phyloP scores from a whole-genome alignment of 495 filamentous ascomycete species.

The Hyaloscypha variabilis region DNA sequence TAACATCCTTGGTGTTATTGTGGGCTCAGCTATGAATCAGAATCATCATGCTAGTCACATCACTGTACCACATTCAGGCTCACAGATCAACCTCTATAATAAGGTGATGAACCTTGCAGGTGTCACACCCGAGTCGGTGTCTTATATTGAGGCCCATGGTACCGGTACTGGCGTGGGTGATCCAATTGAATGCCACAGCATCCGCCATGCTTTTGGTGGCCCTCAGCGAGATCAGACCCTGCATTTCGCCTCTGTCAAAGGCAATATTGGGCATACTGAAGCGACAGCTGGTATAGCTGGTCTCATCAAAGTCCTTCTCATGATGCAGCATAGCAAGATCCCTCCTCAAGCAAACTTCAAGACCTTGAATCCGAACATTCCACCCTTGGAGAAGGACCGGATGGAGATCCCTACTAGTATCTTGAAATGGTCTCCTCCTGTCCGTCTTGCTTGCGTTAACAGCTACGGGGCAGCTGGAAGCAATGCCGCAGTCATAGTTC shows the following conservation, averaged over 20 bases:
- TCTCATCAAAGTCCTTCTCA: slow-evolving; percentile 58
- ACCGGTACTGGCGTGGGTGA: slow-evolving; percentile 65
- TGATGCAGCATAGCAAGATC: slow-evolving; percentile 57
- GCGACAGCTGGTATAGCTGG: slow-evolving; percentile 57
- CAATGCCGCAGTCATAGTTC: not conserved
- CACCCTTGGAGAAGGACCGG: not conserved
- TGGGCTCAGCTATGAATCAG: slow-evolving; percentile 58
- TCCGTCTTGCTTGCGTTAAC: not conserved
- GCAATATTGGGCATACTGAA: slow-evolving; percentile 63
- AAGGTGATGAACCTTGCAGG: slow-evolving; percentile 42
- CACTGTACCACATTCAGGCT: slow-evolving; percentile 56
- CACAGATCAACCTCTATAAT: slow-evolving; percentile 59
- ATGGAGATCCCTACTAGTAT: slow-evolving; percentile 2
- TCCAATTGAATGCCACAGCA: slow-evolving; percentile 60
- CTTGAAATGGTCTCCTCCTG: not conserved
- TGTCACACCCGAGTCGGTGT: slow-evolving; percentile 45
- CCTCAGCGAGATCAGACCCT: slow-evolving; percentile 41
- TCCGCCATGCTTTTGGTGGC: slow-evolving; percentile 49
- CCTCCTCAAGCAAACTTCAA: slow-evolving; percentile 53
- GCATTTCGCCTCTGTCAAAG: slow-evolving; percentile 59
- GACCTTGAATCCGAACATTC: slow-evolving; percentile 40
- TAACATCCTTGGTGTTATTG: slow-evolving; percentile 64
- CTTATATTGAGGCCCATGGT: slow-evolving; percentile 42
- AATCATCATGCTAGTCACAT: slow-evolving; percentile 60
- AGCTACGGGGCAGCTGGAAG: slow-evolving; percentile 6